A percentile compares a stretch with the other conserved stretches of the same genome.
These are phyloP conservation scores for Suillus ampliporus DNA, from an alignment of 768 basidiomycete genomes.

Conservation along the genomic window DNA sequence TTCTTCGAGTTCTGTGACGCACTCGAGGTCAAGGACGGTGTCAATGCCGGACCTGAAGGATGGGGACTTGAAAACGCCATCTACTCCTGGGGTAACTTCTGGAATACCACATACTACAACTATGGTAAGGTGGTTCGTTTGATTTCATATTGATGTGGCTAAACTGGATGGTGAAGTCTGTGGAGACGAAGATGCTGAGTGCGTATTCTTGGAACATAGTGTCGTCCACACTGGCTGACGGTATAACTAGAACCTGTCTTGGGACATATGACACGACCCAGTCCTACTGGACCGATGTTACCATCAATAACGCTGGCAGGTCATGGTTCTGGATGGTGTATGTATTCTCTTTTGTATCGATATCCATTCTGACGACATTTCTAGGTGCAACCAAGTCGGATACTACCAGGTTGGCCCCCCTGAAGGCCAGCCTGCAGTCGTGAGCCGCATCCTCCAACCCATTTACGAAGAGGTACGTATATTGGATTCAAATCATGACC, in stretches of 20 bases:
- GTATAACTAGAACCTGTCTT: slow-evolving; percentile 47
- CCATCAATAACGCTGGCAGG: slow-evolving; percentile 57
- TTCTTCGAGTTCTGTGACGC: slow-evolving; percentile 50
- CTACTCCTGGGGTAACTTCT: slow-evolving; percentile 63
- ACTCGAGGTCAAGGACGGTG: slow-evolving; percentile 44
- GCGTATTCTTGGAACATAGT: slow-evolving; percentile 26
- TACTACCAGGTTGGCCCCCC: slow-evolving; percentile 49
- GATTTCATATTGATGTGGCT: not conserved
- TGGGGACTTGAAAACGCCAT: slow-evolving; percentile 71
- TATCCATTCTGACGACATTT: not conserved
- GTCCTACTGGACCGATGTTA: slow-evolving; percentile 57
- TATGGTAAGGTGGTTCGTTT: slow-evolving; percentile 43
- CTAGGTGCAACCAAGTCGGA: slow-evolving; percentile 74
- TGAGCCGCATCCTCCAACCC: slow-evolving; percentile 38
- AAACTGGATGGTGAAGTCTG: slow-evolving; percentile 51
- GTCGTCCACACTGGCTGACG: slow-evolving; percentile 28
- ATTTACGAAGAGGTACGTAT: slow-evolving; percentile 31
- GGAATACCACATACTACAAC: slow-evolving; percentile 53
- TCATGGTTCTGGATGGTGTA: slow-evolving; percentile 80
- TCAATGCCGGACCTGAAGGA: slow-evolving; percentile 50
- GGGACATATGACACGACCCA: slow-evolving; percentile 46
- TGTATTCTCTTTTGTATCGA: slow-evolving; percentile 18
- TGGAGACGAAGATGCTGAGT: slow-evolving; percentile 52
- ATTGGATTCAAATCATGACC: not conserved
- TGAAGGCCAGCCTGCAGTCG: slow-evolving; percentile 37